phyloP scores from a whole-genome alignment of 345 rosid genomes.

The Populus alba region DNA sequence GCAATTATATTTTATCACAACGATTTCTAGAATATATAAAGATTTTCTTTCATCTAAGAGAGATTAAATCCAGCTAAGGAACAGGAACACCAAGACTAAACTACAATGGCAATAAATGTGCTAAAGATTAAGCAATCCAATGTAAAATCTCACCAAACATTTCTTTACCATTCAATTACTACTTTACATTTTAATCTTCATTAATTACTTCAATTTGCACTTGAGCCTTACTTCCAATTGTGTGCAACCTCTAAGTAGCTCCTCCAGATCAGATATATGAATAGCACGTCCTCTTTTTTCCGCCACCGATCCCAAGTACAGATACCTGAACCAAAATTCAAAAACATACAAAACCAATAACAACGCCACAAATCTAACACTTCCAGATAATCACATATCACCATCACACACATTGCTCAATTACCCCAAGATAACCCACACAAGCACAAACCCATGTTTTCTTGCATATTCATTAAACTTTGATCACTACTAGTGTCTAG shows the following conservation, averaged over 20 bases:
- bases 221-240: conserved; percentile 75
- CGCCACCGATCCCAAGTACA: conserved; percentile 81
- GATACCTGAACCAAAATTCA: conserved; percentile 41
- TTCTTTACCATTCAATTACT: background rate
- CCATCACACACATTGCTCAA: background rate
- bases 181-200: background rate
- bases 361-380: background rate
- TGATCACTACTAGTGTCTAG: background rate
- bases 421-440: background rate
- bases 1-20: background rate
- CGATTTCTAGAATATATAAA: background rate
- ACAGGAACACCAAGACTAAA: background rate
- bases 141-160: background rate
- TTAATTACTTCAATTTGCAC: conserved; percentile 1
- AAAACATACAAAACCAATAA: conserved; percentile 15
- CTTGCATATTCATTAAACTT: background rate
- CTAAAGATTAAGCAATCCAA: background rate
- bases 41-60: background rate
- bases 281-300: conserved; percentile 73
- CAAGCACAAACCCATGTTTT: background rate
- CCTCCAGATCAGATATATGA: conserved; percentile 70
- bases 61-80: background rate
- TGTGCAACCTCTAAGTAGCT: conserved; percentile 69
- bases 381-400: background rate
- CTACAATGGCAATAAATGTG: background rate